Base-by-base conservation (phyloP, 2,329 filamentous ascomycete species). In the Thermomyces lanuginosus region DNA sequence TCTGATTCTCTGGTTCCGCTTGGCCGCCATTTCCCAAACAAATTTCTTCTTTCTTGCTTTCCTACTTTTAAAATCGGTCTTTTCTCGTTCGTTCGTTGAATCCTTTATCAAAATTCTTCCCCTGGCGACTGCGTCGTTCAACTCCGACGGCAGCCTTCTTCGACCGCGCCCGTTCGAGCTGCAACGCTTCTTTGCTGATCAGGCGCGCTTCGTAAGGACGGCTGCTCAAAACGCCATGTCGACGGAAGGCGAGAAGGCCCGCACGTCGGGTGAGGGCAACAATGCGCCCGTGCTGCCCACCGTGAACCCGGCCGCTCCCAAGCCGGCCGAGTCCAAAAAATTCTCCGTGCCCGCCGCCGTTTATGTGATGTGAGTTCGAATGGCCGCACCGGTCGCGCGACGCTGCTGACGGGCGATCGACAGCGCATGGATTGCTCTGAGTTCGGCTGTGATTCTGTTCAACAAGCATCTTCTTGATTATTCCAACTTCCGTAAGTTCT, bases 401-500 rank as follows among this genome's bases (percentile, higher is more conserved):
- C 22, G 15, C 10, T 17, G 31, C 39, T 46, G 29, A 48, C 22
- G n/a, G 15, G 21, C 8, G 14, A 12, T 6, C 21, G 14, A n/a
- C 54, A 92, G 84, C 44, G 65, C 74, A 42, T 98, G 89, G 89
- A 95, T 98, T 49, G 63, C 74, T 33, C 66, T 93, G 53, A 92
- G 81, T 48, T 92, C 83, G 22, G 81, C 77, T 44, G 83, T 95
- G 49, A 98, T 98, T 53, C 66, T 98, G 36, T 95, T 93, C 76
- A 95, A 98, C 74, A 98, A 98, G 71, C 92, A 81, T 72, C 82
- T 98, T 46, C 69, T 95, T 36, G 75, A 86, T 46, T 84, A 76
- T 20, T 67, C 76, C 36, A 68, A 80, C 37, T 93, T 93, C 64
- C 69, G 76, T 81, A 66, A 64, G 74, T 47, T 22, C 23, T 20